Percentiles rank a stretch among this genome's conserved stretches.
Evolutionary conservation across 73 alveolate genomes (phyloP).

Genomic region (Loxodes magnus): DNA sequence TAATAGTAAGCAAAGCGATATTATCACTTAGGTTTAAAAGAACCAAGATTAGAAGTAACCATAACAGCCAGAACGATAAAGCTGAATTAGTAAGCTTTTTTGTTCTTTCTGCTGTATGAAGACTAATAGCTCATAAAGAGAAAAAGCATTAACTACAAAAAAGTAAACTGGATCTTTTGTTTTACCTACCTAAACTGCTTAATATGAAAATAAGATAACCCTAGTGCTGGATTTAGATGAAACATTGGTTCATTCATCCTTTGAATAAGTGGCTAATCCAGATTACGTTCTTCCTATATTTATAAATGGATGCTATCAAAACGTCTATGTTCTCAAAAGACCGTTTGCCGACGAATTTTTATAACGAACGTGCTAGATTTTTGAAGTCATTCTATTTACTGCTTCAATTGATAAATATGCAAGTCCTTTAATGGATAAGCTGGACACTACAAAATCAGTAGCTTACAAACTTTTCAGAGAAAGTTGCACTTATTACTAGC

Average conservation of each 20-base stretch:
- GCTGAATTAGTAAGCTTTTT: too few species aligned
- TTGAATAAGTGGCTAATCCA: background rate
- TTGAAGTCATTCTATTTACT: conserved; percentile 91
- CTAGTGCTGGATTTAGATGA: conserved; percentile 52
- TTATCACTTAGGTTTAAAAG: too few species aligned
- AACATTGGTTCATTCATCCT: conserved; percentile 41
- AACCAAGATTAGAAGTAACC: too few species aligned
- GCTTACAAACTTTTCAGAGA: conserved; percentile 77
- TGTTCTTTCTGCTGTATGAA: too few species aligned
- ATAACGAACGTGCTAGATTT: conserved; percentile 58
- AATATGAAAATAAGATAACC: conserved; percentile 11
- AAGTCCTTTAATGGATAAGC: conserved; percentile 81
- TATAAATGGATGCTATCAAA: conserved; percentile 8
- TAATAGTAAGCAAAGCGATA: too few species aligned
- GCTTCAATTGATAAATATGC: conserved; percentile 96
- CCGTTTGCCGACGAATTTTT: conserved; percentile 89
- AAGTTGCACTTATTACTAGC: conserved; percentile 51
- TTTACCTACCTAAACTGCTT: background rate
- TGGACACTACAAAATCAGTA: conserved; percentile 68
- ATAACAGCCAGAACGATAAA: too few species aligned
- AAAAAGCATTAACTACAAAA: too few species aligned
- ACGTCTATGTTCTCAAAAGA: conserved; percentile 65
- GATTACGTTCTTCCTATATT: conserved; percentile 8
- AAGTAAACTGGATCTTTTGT: too few species aligned
- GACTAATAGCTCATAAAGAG: too few species aligned